Evolutionary conservation across 371 early-diverging fungal species (phyloP).

Genomic region (Mortierella sp.): DNA sequence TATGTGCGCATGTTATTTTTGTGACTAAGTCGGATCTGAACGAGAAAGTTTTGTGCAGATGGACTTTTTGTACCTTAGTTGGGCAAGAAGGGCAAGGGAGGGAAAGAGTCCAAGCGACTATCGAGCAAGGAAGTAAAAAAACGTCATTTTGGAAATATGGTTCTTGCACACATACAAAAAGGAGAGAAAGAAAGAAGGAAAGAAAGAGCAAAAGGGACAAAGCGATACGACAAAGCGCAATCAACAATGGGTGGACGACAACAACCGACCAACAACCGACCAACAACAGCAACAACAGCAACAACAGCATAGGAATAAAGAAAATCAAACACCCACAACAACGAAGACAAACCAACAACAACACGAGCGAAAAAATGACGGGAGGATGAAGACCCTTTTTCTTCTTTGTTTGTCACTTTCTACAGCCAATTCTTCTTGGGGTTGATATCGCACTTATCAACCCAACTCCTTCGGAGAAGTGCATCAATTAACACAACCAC

Average conservation of each 20-base stretch:
- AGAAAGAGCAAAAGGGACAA: no score
- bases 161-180: neutral
- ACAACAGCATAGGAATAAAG: neutral
- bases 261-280: neutral
- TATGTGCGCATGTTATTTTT: neutral
- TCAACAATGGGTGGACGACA: neutral
- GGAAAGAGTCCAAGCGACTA: neutral
- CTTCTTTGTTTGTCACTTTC: neutral
- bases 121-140: neutral
- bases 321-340: neutral
- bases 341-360: neutral
- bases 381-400: neutral
- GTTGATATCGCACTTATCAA: neutral
- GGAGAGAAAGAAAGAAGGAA: neutral
- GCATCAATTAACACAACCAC: neutral
- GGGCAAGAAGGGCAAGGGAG: neutral
- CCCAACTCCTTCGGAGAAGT: neutral
- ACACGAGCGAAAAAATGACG: neutral
- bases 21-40: neutral
- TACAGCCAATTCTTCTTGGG: neutral
- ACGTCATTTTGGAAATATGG: conserved; percentile 6
- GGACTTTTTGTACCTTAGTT: conserved; percentile 3
- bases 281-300: neutral
- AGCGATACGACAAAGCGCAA: neutral
- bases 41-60: neutral